Conservation (phyloP, 768 basidiomycete genomes). For the Coprinopsis cinerea region DNA sequence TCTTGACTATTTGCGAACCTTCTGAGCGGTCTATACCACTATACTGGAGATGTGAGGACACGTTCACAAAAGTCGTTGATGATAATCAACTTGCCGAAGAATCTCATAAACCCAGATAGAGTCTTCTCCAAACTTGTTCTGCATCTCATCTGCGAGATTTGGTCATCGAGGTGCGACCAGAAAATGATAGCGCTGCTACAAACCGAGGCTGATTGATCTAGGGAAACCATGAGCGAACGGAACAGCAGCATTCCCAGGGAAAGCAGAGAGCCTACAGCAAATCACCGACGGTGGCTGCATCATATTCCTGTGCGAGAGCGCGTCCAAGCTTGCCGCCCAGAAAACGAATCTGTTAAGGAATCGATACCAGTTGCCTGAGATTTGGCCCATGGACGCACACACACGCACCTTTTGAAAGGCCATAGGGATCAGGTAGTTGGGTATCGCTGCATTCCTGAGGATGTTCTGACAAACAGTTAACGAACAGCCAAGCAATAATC, state of each 20-base stretch:
- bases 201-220: conserved; percentile 57
- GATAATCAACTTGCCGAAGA: conserved; percentile 50
- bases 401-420: conserved; percentile 77
- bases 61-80: conserved; percentile 1
- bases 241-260: not conserved
- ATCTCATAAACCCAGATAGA: conserved; percentile 92
- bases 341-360: conserved; percentile 67
- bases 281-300: conserved; percentile 85
- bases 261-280: conserved; percentile 56
- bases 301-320: conserved; percentile 82
- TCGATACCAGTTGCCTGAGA: not conserved
- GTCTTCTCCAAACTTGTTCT: conserved; percentile 73
- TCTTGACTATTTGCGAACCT: conserved; percentile 39
- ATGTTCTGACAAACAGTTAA: conserved; percentile 52
- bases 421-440: conserved; percentile 77
- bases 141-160: conserved; percentile 58
- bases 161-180: not conserved
- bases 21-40: conserved; percentile 87
- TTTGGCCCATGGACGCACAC: not conserved
- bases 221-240: conserved; percentile 5
- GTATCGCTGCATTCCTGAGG: conserved; percentile 76
- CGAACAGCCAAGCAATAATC: not conserved
- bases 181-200: conserved; percentile 8
- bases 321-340: conserved; percentile 93
- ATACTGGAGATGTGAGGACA: conserved; percentile 9